Evolutionary conservation across 306 rosid genomes (phyloP).

Genomic region (Cicer yamashitae): DNA sequence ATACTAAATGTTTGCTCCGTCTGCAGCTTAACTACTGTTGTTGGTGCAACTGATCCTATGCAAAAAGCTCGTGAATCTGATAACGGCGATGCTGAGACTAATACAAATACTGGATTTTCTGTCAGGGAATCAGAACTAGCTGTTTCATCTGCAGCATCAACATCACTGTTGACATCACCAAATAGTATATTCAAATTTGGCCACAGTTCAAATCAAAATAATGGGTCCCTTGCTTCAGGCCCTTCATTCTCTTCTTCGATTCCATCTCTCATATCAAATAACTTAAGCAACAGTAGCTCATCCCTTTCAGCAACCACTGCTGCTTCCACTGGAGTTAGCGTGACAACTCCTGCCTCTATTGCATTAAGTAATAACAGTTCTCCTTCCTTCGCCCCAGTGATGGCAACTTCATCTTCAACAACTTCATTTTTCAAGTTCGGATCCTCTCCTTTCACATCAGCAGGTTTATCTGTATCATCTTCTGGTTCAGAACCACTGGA

Average conservation of each 20-base stretch:
- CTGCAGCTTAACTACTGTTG: conserved; percentile 60
- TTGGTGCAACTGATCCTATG: conserved; percentile 43
- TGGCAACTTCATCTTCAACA: conserved; percentile 52
- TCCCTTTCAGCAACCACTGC: conserved; percentile 39
- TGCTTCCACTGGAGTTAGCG: conserved; percentile 42
- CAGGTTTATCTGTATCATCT: conserved; percentile 46
- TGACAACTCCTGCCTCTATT: conserved; percentile 41
- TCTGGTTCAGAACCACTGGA: conserved; percentile 47
- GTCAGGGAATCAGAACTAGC: conserved; percentile 52
- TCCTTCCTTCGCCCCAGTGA: conserved; percentile 42
- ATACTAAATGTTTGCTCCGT: conserved; percentile 33
- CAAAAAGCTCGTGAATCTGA: conserved; percentile 48
- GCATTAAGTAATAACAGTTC: conserved; percentile 44
- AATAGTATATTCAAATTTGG: conserved; percentile 48
- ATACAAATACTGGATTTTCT: conserved; percentile 46
- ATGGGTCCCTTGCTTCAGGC: conserved; percentile 56
- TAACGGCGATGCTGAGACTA: conserved; percentile 48
- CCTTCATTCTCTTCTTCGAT: conserved; percentile 49
- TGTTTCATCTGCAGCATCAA: conserved; percentile 52
- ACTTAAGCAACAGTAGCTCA: conserved; percentile 46
- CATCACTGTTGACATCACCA: conserved; percentile 50
- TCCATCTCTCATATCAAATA: conserved; percentile 47
- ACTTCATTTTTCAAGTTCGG: conserved; percentile 59
- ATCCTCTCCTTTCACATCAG: conserved; percentile 43
- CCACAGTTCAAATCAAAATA: conserved; percentile 53